Evolutionary conservation across 108 stramenopile genomes (phyloP), one percentile per base, ranked within the genome.

Genomic region (Parmales sp.): DNA sequence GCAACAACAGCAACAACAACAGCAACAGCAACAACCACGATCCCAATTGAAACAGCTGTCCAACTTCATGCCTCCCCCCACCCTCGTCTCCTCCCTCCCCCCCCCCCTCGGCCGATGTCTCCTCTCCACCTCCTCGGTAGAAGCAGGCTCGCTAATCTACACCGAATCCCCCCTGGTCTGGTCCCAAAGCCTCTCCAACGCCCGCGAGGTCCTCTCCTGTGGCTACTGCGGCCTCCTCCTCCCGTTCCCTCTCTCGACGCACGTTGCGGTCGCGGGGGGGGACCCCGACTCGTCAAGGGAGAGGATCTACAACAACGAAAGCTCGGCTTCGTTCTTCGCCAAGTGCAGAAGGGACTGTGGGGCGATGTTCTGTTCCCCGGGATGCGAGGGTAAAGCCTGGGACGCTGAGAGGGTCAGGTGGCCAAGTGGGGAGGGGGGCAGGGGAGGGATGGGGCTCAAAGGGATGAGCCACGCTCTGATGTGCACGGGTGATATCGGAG

Each of bases 101-200:
- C 28, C 54, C 54, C 29, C 26, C 26, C 31, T 34, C 54, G 54
- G 54, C 54, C 54, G 54, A 34, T 20, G 20, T 20, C 54, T 60
- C 26, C 3, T 5, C 26, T 20, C 28, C 26, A 0, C 54, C 2
- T 26, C 54, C 26, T 60, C 4, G 31, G 5, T 60, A 11, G 11
- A 11, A 3, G 16, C n/a, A 3, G 13, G n/a, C 31, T 34, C 54
- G 11, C 31, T 60, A 60, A 60, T 67, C 45, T n/a, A 36, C 29
- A 36, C 28, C 6, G 66, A 67, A n/a, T 18, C 20, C n/a, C 66
- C 66, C 44, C 45, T 67, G 31, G 39, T 38, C 66, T 44, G 31
- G 34, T 22, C 37, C 44, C 66, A 67, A 34, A 29, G 29, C 45
- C 31, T 67, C 6, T 22, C 37, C 1, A 67, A 67, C 45, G 13